phyloP scores from a whole-genome alignment of 2,329 filamentous ascomycete species.

The Esteya vermicola region DNA sequence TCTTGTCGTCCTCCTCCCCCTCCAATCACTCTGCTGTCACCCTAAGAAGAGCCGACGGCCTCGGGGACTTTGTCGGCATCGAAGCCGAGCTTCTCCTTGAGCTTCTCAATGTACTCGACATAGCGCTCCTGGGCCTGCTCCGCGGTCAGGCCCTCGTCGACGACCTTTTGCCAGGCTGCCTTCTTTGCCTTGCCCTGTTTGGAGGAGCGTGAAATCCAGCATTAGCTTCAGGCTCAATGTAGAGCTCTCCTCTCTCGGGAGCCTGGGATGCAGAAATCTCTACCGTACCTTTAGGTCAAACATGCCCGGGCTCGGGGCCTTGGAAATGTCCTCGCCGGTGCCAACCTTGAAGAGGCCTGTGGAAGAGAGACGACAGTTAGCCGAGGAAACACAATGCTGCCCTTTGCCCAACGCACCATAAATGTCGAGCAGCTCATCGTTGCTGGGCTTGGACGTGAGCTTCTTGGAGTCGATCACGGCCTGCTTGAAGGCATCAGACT shows the following conservation, averaged over 20 bases:
- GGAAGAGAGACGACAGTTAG: neutral
- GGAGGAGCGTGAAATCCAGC: neutral
- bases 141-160: conserved; percentile 46
- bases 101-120: conserved; percentile 53
- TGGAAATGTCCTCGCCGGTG: conserved; percentile 39
- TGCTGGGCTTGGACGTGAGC: conserved; percentile 48
- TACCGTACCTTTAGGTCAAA: conserved; percentile 58
- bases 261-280: neutral
- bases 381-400: neutral
- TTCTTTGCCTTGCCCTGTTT: conserved; percentile 65
- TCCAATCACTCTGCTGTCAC: no score
- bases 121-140: conserved; percentile 65
- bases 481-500: conserved; percentile 35
- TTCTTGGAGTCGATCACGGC: conserved; percentile 52
- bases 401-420: conserved; percentile 31
- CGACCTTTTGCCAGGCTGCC: conserved; percentile 58
- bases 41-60: conserved; percentile 25
- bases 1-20: no score
- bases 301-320: conserved; percentile 46
- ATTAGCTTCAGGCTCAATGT: no score
- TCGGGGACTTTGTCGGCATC: conserved; percentile 50
- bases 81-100: conserved; percentile 58
- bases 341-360: conserved; percentile 45
- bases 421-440: conserved; percentile 50
- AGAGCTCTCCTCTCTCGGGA: no score